Conservation (phyloP, 768 basidiomycete genomes). For the Hygrocybe punicea region DNA sequence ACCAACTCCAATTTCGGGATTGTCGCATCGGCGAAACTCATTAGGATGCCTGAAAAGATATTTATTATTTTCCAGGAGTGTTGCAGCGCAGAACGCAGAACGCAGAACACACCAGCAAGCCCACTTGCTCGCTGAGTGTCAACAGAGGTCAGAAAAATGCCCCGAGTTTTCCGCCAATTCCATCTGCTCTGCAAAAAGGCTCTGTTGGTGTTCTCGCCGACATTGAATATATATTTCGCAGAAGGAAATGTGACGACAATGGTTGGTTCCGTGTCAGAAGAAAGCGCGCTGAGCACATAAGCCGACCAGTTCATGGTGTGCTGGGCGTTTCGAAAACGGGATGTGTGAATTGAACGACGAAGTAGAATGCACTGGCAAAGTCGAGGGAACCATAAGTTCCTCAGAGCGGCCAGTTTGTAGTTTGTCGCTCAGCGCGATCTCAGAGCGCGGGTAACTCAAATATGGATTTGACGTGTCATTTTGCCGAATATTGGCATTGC, state of each 20-base stretch:
- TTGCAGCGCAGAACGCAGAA: background rate
- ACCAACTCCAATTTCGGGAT: slow-evolving; percentile 55
- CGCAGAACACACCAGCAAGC: slow-evolving; percentile 57
- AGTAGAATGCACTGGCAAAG: no score
- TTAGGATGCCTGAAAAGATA: slow-evolving; percentile 55
- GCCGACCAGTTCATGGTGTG: slow-evolving; percentile 59
- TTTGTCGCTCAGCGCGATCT: no score
- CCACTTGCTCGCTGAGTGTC: slow-evolving; percentile 64
- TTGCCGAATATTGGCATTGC: no score
- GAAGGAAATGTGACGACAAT: slow-evolving; percentile 71
- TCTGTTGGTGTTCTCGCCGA: slow-evolving; percentile 75
- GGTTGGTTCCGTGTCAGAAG: slow-evolving; percentile 79
- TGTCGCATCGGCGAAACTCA: slow-evolving; percentile 75
- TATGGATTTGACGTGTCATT: no score
- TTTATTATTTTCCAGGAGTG: slow-evolving; percentile 1
- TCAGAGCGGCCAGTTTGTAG: no score
- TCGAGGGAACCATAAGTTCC: background rate
- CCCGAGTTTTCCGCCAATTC: slow-evolving; percentile 64
- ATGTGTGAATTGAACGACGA: background rate
- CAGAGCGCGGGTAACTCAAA: no score
- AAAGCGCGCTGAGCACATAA: slow-evolving; percentile 52
- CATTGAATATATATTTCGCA: slow-evolving; percentile 86
- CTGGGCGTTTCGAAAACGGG: background rate
- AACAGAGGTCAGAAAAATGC: slow-evolving; percentile 69
- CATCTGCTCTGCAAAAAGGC: slow-evolving; percentile 65